Conservation (phyloP, 257 asterid genomes). For the Euphrasia confusa region DNA sequence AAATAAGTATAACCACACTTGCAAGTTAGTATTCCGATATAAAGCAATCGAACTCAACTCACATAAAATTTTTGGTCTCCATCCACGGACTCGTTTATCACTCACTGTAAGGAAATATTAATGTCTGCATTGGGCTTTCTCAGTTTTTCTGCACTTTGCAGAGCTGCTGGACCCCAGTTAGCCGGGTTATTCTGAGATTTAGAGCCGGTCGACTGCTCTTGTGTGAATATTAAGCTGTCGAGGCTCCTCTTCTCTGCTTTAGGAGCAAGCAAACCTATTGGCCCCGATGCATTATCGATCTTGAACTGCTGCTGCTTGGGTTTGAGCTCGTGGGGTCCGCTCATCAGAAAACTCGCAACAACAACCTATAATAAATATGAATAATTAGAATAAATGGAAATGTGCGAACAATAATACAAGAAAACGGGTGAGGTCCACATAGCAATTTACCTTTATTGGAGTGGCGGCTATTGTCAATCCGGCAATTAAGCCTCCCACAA, state of each 20-base stretch:
- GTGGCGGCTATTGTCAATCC: slow-evolving; percentile 71
- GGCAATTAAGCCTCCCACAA: slow-evolving; percentile 72
- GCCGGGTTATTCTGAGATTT: slow-evolving; percentile 28
- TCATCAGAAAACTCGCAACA: slow-evolving; percentile 74
- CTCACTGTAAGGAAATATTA: background rate
- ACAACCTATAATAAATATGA: slow-evolving; percentile 39
- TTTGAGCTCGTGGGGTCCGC: slow-evolving; percentile 47
- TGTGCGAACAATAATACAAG: background rate
- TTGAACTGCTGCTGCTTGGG: slow-evolving; percentile 39
- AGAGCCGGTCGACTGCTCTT: slow-evolving; percentile 30
- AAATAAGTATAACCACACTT: background rate
- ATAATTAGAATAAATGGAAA: background rate
- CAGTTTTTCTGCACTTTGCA: slow-evolving; percentile 39
- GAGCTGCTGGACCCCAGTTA: slow-evolving; percentile 28
- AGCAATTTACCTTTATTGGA: slow-evolving; percentile 56
- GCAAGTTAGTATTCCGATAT: background rate
- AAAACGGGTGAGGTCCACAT: too few species aligned
- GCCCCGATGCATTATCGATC: slow-evolving; percentile 3
- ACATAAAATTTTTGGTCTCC: background rate
- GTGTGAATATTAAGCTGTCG: slow-evolving; percentile 22
- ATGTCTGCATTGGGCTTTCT: slow-evolving; percentile 49
- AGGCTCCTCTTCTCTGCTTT: slow-evolving; percentile 33
- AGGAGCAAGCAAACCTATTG: slow-evolving; percentile 18
- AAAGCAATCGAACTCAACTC: background rate
- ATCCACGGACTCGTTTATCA: background rate